Conservation (phyloP, 495 filamentous ascomycete genomes). For the Penicillium paradoxum region DNA sequence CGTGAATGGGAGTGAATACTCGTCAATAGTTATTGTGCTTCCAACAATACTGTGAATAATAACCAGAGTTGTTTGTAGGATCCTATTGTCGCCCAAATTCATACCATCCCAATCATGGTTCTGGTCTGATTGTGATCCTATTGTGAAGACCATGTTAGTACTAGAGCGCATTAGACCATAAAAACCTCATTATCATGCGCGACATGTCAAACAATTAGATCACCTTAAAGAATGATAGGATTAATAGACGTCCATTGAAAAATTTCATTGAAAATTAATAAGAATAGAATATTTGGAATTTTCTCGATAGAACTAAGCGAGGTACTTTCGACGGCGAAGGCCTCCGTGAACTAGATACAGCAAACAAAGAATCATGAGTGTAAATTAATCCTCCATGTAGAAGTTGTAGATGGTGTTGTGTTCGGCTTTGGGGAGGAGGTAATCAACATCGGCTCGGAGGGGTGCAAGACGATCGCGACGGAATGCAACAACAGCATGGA, state of each 20-base stretch:
- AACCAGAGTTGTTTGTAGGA: not conserved
- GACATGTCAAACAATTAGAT: no score
- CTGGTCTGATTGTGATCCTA: not conserved
- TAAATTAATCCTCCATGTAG: not conserved
- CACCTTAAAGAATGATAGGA: no score
- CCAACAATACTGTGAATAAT: not conserved
- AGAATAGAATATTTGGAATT: not conserved
- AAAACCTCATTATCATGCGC: no score
- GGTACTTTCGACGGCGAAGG: not conserved
- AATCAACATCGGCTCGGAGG: conserved; percentile 8
- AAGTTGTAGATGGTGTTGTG: not conserved
- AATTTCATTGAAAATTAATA: not conserved
- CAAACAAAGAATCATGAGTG: not conserved
- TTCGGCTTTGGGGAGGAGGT: not conserved
- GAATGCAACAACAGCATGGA: not conserved
- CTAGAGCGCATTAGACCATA: not conserved
- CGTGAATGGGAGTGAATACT: not conserved
- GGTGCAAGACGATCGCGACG: not conserved
- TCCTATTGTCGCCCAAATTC: not conserved
- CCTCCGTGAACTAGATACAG: not conserved
- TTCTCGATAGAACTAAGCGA: not conserved
- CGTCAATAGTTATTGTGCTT: not conserved
- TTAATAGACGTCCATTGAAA: no score
- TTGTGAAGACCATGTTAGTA: not conserved
- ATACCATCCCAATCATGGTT: no score